A percentile compares a stretch with the other conserved stretches of the same genome.
These are phyloP conservation scores for Salix udensis DNA, from an alignment of 345 rosid species.

Conservation along the genomic window DNA sequence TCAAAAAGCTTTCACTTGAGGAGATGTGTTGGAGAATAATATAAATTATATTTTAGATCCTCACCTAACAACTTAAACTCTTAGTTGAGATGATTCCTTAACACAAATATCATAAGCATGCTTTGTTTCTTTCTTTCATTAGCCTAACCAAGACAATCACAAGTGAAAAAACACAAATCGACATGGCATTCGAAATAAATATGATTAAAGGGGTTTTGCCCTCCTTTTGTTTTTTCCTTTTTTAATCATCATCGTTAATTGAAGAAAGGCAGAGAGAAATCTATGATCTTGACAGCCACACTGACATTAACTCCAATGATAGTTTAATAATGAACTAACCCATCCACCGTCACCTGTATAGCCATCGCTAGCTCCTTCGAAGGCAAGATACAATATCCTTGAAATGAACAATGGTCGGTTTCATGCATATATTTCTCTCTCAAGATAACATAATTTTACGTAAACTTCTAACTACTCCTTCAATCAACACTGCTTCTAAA, in stretches of 20 bases:
- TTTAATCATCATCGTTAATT: no score
- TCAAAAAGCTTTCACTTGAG: fast-evolving
- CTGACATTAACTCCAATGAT: no score
- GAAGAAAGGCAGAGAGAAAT: no score
- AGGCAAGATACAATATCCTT: no score
- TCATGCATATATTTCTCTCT: background rate
- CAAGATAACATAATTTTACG: background rate
- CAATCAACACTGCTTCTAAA: background rate
- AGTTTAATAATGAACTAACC: no score
- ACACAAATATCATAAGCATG: background rate
- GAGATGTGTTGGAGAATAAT: fast-evolving
- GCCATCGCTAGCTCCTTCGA: no score
- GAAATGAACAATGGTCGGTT: no score
- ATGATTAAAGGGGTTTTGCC: no score
- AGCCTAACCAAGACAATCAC: background rate
- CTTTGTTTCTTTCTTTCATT: background rate
- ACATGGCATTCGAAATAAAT: background rate
- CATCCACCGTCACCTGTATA: no score
- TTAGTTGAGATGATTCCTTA: fast-evolving
- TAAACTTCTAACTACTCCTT: background rate
- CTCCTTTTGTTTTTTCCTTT: no score
- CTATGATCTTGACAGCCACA: no score
- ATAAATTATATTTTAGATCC: fast-evolving
- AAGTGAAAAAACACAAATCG: background rate
- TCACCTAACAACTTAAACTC: fast-evolving